Percentiles rank a stretch among this genome's conserved stretches.
These are phyloP conservation scores for Aureobasidium sp. DNA, from an alignment of 2,329 filamentous ascomycete genomes.

Conservation along the genomic window DNA sequence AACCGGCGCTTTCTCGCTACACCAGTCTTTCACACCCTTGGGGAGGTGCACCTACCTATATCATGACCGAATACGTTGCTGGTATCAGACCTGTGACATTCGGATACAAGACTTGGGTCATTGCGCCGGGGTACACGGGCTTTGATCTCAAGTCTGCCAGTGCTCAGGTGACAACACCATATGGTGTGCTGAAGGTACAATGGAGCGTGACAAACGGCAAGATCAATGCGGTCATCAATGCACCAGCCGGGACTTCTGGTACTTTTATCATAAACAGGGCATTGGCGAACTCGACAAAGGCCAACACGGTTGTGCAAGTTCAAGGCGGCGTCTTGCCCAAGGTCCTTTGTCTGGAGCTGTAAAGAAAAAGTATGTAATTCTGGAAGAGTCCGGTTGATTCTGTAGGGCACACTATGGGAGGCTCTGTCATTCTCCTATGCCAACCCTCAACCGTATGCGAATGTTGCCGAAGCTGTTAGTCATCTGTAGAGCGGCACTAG, in stretches of 20 bases:
- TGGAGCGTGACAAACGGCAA: slow-evolving; percentile 15
- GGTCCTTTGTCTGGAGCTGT: neutral
- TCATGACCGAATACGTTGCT: slow-evolving; percentile 34
- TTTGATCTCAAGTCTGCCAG: slow-evolving; percentile 26
- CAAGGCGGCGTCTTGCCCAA: neutral
- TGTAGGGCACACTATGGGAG: too few species aligned
- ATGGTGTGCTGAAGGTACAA: slow-evolving; percentile 21
- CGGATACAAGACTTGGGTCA: slow-evolving; percentile 26
- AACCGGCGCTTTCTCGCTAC: slow-evolving; percentile 37
- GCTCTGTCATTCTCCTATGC: too few species aligned
- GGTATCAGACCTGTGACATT: slow-evolving; percentile 24
- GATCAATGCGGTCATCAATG: slow-evolving; percentile 1
- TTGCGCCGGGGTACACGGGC: slow-evolving; percentile 24
- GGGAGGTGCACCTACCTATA: slow-evolving; percentile 41
- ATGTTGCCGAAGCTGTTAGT: slow-evolving; percentile 13
- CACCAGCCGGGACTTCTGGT: slow-evolving; percentile 13
- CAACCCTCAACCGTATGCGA: too few species aligned
- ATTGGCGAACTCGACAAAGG: neutral
- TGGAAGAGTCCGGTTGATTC: too few species aligned
- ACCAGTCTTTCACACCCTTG: slow-evolving; percentile 41
- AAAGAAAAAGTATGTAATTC: neutral
- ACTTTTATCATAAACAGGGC: slow-evolving; percentile 6
- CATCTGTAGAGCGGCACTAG: slow-evolving; percentile 17
- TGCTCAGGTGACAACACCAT: slow-evolving; percentile 25
- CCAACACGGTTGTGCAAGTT: neutral